phyloP scores from a whole-genome alignment of 257 asterid genomes.

The Echites panduratus region DNA sequence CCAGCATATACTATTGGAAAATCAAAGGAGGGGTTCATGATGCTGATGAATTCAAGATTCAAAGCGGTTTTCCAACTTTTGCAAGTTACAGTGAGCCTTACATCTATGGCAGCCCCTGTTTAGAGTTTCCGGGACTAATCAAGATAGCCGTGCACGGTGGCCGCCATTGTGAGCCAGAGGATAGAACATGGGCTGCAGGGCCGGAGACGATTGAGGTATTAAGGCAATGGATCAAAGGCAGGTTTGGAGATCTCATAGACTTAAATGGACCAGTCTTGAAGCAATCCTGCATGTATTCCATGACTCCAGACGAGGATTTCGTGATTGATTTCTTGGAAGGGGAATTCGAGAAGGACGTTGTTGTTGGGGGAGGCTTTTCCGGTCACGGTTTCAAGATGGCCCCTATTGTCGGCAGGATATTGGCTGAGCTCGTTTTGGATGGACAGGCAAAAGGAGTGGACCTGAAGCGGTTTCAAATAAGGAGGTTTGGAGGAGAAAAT shows the following conservation, averaged over 20 bases:
- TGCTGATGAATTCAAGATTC: slow-evolving; percentile 58
- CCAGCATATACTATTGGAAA: slow-evolving; percentile 64
- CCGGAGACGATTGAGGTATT: slow-evolving; percentile 15
- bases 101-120: slow-evolving; percentile 78
- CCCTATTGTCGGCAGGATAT: slow-evolving; percentile 67
- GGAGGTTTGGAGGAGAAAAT: slow-evolving; percentile 47
- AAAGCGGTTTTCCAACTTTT: slow-evolving; percentile 63
- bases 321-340: slow-evolving; percentile 82
- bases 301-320: slow-evolving; percentile 89
- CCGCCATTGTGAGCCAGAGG: slow-evolving; percentile 57
- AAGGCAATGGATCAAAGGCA: slow-evolving; percentile 42
- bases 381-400: slow-evolving; percentile 98
- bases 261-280: slow-evolving; percentile 36
- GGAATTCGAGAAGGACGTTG: slow-evolving; percentile 56
- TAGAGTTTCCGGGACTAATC: slow-evolving; percentile 81
- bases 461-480: slow-evolving; percentile 37
- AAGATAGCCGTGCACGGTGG: slow-evolving; percentile 71
- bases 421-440: slow-evolving; percentile 50
- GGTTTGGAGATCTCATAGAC: slow-evolving; percentile 50
- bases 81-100: slow-evolving; percentile 74
- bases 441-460: slow-evolving; percentile 46
- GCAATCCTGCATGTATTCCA: slow-evolving; percentile 88
- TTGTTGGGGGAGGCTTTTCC: slow-evolving; percentile 84
- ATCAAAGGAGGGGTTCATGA: slow-evolving; percentile 50
- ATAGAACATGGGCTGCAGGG: slow-evolving; percentile 53